A percentile compares a stretch with the other conserved stretches of the same genome.
Evolutionary conservation across 2,329 filamentous ascomycete species (phyloP).

Genomic region (Ophiostoma quercus): DNA sequence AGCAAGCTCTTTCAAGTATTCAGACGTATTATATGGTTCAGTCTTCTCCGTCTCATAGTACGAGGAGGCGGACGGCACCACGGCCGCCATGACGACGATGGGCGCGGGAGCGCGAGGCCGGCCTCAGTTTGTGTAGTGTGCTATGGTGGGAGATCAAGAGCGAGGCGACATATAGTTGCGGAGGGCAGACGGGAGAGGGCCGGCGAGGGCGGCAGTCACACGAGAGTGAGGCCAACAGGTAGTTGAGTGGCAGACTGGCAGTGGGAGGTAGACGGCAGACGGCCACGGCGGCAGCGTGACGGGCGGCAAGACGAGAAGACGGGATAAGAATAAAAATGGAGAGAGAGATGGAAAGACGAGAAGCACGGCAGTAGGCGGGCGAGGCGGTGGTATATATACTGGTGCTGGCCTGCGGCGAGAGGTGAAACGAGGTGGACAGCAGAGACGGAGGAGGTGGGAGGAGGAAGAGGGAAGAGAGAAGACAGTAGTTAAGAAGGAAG

Average conservation of each 20-base stretch:
- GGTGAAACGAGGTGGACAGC: not conserved
- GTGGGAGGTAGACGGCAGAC: not conserved
- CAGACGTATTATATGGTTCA: conserved; percentile 53
- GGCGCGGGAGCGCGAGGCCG: not conserved
- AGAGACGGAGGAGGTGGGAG: not conserved
- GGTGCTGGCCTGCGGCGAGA: not conserved
- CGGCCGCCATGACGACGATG: conserved; percentile 18
- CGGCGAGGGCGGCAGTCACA: not conserved
- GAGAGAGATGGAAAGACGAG: not conserved
- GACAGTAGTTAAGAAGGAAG: not conserved
- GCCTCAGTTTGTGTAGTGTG: not conserved
- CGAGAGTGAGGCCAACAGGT: not conserved
- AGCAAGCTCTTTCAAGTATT: conserved; percentile 44
- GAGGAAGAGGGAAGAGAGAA: not conserved
- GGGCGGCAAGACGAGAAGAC: not conserved
- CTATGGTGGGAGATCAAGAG: not conserved
- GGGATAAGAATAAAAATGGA: not conserved
- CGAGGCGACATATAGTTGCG: not conserved
- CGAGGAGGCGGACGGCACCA: conserved; percentile 23
- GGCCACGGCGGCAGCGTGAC: no score
- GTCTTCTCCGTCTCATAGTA: conserved; percentile 46
- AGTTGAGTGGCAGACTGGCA: not conserved
- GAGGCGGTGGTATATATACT: conserved; percentile 10
- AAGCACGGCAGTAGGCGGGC: not conserved
- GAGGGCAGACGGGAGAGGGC: not conserved